These are phyloP conservation scores for Aspergillus melleus DNA, from an alignment of 2,329 filamentous ascomycete species.

Conservation along the genomic window DNA sequence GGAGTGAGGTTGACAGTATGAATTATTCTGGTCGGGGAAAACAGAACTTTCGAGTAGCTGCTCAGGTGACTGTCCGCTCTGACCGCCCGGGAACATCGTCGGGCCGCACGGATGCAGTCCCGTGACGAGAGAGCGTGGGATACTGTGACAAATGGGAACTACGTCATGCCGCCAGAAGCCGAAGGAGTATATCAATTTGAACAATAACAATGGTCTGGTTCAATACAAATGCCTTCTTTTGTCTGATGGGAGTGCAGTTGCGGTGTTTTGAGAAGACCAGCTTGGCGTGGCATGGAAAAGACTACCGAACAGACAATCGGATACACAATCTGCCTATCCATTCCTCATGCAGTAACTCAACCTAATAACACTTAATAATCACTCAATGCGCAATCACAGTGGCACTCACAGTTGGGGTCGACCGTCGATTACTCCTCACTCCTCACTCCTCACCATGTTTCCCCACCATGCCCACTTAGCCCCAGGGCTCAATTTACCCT, in stretches of 20 bases:
- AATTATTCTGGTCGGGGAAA: conserved; percentile 11
- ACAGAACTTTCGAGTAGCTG: conserved; percentile 9
- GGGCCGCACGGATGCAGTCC: conserved; percentile 1
- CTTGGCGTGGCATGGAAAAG: background rate
- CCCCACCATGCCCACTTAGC: background rate
- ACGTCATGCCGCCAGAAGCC: background rate
- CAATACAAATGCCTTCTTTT: too few species aligned
- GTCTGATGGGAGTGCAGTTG: too few species aligned
- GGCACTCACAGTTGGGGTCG: background rate
- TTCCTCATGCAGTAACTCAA: background rate
- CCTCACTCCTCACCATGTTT: background rate
- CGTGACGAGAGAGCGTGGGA: background rate
- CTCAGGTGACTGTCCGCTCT: background rate
- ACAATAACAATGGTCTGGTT: too few species aligned
- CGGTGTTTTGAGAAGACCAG: too few species aligned
- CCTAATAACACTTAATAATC: background rate
- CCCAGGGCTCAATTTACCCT: background rate
- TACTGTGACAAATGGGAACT: too few species aligned
- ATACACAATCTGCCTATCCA: background rate
- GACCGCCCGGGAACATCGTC: conserved; percentile 12
- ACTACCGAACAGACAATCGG: background rate
- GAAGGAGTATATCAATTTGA: background rate
- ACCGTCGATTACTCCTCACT: background rate
- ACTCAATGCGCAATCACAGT: background rate
- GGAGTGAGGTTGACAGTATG: background rate